Evolutionary conservation across 1,284 basidiomycete genomes (phyloP), one percentile per base, ranked within the genome.

Genomic region (Mycena citricolor): DNA sequence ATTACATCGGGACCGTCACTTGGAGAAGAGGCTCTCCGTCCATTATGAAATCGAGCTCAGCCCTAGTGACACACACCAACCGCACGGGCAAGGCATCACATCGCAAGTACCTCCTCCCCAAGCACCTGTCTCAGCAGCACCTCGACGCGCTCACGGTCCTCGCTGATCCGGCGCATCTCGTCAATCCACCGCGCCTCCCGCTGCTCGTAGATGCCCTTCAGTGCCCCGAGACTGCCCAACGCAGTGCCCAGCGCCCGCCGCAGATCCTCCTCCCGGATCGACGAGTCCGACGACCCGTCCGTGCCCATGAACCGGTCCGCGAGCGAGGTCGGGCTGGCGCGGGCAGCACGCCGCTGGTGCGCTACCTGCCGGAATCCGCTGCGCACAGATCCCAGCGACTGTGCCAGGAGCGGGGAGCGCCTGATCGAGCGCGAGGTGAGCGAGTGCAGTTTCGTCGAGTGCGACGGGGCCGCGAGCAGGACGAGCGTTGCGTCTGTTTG

Each of bases 401-500:
- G 70, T 23, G 60, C 42, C 11, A 83, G 60, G 3, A 61, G 45
- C 0, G 73, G 58, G 30, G 79, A 74, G 7, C 85, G 74, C 19
- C 82, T 78, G 39, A 89, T 72, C 1, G 80, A 74, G 12, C 86
- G 79, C 10, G 86, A 88, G 2, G 75, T 76, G 22, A 86, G 60
- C 3, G 75, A 61, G 51, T 85, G 76, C 3, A 86, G 59, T 52
- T 81, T 82, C 13, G 72, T 77, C 8, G 79, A 71, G 58, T 89
- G 83, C 0, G 84, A 78, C 0, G 86, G 87, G 0, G 85, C 76
- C 2, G 86, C 85, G 16, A 90, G 67, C 0, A 90, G 63, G 22
- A 89, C 62, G 66, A 89, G 73, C 0, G 83, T 88, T 11, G 85
- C 71, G 55, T 89, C 87, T 4, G 86, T 90, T 62, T 88, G 83